phyloP scores from a whole-genome alignment of 2,329 filamentous ascomycete species.

The Meredithiella fracta region DNA sequence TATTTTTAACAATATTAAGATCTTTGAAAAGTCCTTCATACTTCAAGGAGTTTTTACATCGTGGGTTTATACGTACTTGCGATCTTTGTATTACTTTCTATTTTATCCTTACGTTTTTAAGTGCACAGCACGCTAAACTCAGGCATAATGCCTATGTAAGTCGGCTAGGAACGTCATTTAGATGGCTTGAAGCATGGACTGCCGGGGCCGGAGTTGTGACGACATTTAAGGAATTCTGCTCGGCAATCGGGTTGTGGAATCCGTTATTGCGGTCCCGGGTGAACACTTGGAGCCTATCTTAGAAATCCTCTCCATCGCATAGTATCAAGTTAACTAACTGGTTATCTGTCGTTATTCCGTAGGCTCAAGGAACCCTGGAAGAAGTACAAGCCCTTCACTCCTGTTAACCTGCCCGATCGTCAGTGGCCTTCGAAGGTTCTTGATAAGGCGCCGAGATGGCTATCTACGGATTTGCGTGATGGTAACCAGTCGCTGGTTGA shows the following conservation, averaged over 20 bases:
- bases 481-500: slow-evolving; percentile 88
- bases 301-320: not conserved
- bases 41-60: not conserved
- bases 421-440: slow-evolving; percentile 76
- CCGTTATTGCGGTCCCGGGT: too few species aligned
- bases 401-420: slow-evolving; percentile 44
- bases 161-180: not conserved
- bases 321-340: not conserved
- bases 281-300: too few species aligned
- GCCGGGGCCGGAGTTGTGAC: not conserved
- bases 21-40: too few species aligned
- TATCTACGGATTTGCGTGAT: slow-evolving; percentile 75
- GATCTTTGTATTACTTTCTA: not conserved
- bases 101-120: not conserved
- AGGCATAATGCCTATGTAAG: slow-evolving; percentile 14
- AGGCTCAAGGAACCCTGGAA: slow-evolving; percentile 61
- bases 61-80: not conserved
- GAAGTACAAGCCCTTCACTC: slow-evolving; percentile 56
- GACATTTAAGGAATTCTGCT: not conserved
- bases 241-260: not conserved
- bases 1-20: too few species aligned
- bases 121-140: not conserved
- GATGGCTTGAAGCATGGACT: not conserved
- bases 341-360: slow-evolving; percentile 2
- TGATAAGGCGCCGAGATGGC: slow-evolving; percentile 76